These are phyloP conservation scores for Allium sativum DNA, from an alignment of 106 monocot genomes.

Conservation along the genomic window DNA sequence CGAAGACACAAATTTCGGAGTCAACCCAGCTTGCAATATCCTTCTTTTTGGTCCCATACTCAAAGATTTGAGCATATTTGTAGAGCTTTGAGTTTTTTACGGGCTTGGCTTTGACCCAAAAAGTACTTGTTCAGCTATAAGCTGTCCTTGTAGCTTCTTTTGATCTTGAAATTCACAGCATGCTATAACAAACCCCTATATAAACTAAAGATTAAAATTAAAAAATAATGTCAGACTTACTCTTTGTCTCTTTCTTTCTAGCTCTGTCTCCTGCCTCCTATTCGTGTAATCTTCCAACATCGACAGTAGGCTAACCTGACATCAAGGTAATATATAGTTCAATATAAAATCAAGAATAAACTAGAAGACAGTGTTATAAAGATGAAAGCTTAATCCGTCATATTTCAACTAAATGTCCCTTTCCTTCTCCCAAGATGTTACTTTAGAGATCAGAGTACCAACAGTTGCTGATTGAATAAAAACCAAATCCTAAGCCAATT, in stretches of 20 bases:
- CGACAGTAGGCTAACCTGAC: conserved; percentile 44
- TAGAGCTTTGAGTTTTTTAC: conserved; percentile 9
- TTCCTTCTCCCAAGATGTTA: conserved; percentile 69
- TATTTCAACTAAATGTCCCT: conserved; percentile 53
- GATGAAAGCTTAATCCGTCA: conserved; percentile 49
- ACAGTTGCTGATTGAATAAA: conserved; percentile 38
- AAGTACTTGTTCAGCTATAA: conserved; percentile 10
- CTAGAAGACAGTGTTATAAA: neutral
- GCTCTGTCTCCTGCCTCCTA: conserved; percentile 67
- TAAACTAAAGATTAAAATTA: neutral
- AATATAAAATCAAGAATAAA: neutral
- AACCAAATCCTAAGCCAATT: no score
- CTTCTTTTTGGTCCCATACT: conserved; percentile 6
- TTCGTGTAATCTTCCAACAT: conserved; percentile 68
- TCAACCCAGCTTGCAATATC: conserved; percentile 10
- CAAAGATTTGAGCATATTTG: conserved; percentile 14
- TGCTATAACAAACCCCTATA: neutral
- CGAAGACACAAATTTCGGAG: conserved; percentile 4
- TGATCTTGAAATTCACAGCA: conserved; percentile 32
- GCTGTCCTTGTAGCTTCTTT: conserved; percentile 54
- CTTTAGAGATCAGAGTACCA: conserved; percentile 43
- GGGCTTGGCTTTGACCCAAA: conserved; percentile 26
- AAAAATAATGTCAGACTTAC: conserved; percentile 8
- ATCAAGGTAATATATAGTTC: neutral
- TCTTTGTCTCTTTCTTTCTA: conserved; percentile 56